These are phyloP conservation scores for Candida quercuum DNA, from an alignment of 805 yeast genomes.

Conservation along the genomic window DNA sequence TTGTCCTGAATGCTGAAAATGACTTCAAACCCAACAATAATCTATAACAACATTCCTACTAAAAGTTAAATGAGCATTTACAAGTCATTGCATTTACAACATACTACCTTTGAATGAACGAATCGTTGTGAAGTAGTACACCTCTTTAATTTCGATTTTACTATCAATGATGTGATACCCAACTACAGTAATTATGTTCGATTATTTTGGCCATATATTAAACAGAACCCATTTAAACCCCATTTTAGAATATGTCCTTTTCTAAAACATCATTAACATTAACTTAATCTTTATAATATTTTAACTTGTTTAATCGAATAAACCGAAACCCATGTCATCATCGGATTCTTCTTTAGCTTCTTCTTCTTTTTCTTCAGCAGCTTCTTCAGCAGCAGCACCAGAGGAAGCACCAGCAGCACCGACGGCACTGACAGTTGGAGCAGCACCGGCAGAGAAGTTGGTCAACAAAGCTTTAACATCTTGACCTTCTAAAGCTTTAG, in stretches of 20 bases:
- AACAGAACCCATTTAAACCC: not conserved
- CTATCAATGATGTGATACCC: too few relatives aligned
- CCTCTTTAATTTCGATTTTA: too few relatives aligned
- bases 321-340: constrained; percentile 93
- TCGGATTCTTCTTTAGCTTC: constrained; percentile 51
- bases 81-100: too few relatives aligned
- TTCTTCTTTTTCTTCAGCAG: constrained; percentile 52
- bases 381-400: constrained; percentile 60
- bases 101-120: too few relatives aligned
- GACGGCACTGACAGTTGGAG: constrained; percentile 69
- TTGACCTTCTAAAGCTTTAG: constrained; percentile 83
- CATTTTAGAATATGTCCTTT: not conserved
- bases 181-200: not conserved
- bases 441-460: constrained; percentile 64
- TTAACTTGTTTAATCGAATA: constrained; percentile 62
- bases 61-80: too few relatives aligned
- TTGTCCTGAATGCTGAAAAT: too few relatives aligned
- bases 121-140: too few relatives aligned
- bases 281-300: constrained; percentile 1
- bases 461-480: constrained; percentile 77
- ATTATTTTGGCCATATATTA: not conserved
- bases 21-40: too few relatives aligned
- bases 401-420: constrained; percentile 57
- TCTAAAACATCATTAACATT: constrained; percentile 2
- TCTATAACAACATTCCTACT: too few relatives aligned